A percentile compares a stretch with the other conserved stretches of the same genome.
phyloP scores from a whole-genome alignment of 2,329 filamentous ascomycete genomes.

The Ceratocystis smalleyi region DNA sequence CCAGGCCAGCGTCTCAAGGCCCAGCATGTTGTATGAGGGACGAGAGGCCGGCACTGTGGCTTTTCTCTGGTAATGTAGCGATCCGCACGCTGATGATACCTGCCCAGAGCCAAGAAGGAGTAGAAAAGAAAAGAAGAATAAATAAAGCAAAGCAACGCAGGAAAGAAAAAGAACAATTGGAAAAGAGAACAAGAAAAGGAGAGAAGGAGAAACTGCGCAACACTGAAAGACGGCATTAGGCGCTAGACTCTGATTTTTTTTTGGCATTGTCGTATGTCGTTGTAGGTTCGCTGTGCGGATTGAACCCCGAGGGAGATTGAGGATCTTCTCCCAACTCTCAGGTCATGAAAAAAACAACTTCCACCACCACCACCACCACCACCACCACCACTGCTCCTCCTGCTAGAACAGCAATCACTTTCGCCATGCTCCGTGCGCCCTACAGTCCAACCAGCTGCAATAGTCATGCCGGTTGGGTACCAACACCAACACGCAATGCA shows the following conservation, averaged over 20 bases:
- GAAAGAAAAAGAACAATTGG: neutral
- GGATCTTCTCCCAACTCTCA: conserved; percentile 11
- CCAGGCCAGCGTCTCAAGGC: conserved; percentile 27
- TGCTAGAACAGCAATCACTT: neutral
- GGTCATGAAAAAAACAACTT: conserved; percentile 11
- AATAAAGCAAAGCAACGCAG: conserved; percentile 1
- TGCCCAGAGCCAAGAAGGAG: conserved; percentile 17
- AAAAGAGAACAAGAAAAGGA: neutral
- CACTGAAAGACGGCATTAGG: neutral
- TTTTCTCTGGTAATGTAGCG: conserved; percentile 18
- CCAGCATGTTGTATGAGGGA: conserved; percentile 55
- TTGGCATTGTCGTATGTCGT: conserved; percentile 11
- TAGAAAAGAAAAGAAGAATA: conserved; percentile 9
- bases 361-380: conserved; percentile 11
- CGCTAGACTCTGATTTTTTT: neutral
- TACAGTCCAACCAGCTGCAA: neutral
- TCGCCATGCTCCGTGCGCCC: neutral
- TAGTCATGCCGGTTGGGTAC: neutral
- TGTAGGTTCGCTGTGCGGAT: conserved; percentile 16
- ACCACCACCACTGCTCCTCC: neutral
- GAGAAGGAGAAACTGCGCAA: neutral
- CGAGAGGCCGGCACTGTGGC: conserved; percentile 20
- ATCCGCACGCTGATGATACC: conserved; percentile 15
- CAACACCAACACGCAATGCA: neutral
- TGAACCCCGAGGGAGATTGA: conserved; percentile 10